Evolutionary conservation across 371 early-diverging fungal species (phyloP).

Genomic region (Mortierella sp.): DNA sequence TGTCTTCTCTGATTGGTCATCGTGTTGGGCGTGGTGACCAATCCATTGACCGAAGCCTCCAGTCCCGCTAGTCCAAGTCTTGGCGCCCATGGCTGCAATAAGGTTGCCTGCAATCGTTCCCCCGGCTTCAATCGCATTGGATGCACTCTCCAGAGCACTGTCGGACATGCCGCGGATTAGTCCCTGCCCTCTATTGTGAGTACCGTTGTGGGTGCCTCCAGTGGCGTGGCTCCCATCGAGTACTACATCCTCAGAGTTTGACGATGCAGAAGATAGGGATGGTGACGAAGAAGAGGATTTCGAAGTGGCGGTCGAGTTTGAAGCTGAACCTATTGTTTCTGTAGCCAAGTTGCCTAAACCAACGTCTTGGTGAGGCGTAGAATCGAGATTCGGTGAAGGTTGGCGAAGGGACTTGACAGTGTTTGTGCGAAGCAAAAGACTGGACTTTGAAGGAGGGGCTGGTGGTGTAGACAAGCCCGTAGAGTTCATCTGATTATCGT

Average conservation of each 20-base stretch:
- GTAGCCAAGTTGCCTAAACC: neutral
- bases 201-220: too few relatives aligned
- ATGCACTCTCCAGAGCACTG: constrained; percentile 31
- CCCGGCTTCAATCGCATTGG: constrained; percentile 13
- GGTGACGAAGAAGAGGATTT: constrained; percentile 1
- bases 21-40: constrained; percentile 12
- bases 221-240: neutral
- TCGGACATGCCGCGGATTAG: constrained; percentile 51
- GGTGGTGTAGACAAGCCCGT: constrained; percentile 22
- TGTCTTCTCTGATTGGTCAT: constrained; percentile 7
- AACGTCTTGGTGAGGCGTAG: neutral
- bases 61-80: constrained; percentile 39
- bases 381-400: neutral
- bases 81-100: constrained; percentile 38
- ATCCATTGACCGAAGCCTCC: constrained; percentile 42
- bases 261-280: constrained; percentile 6
- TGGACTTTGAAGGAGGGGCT: constrained; percentile 40
- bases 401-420: constrained; percentile 15
- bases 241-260: neutral
- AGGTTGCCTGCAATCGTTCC: constrained; percentile 27
- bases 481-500: neutral
- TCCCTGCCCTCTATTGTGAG: constrained; percentile 20
- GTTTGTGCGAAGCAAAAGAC: constrained; percentile 32
- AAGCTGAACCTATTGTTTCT: neutral
- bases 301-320: constrained; percentile 4